Conservation (phyloP, 2,329 filamentous ascomycete species). For the Gnomoniopsis smithogilvyi region DNA sequence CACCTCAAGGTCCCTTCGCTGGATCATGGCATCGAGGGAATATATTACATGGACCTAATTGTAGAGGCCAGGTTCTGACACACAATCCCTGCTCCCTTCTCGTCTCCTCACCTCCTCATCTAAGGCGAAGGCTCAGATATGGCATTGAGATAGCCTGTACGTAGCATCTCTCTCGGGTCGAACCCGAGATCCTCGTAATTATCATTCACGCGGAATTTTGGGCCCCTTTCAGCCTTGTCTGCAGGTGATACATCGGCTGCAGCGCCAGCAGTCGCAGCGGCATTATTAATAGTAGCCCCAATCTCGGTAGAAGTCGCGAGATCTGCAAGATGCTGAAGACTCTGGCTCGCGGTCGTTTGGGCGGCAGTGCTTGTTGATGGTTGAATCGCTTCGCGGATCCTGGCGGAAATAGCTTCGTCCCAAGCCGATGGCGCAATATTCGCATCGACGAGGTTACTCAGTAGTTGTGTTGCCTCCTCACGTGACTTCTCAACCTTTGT, state of each 20-base stretch:
- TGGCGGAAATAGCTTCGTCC: conserved; percentile 53
- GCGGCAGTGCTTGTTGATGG: conserved; percentile 34
- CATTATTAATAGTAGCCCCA: conserved; percentile 22
- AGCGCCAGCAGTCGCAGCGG: conserved; percentile 18
- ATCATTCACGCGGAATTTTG: conserved; percentile 19
- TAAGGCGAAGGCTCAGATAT: conserved; percentile 10
- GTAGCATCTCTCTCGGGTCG: conserved; percentile 35
- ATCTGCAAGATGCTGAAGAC: conserved; percentile 61
- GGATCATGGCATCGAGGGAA: neutral
- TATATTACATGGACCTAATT: neutral
- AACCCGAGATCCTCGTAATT: conserved; percentile 42
- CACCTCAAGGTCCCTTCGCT: too few species aligned
- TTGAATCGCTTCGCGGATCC: conserved; percentile 43
- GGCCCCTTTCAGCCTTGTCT: neutral
- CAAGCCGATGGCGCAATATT: conserved; percentile 49
- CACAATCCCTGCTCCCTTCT: neutral
- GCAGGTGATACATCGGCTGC: neutral
- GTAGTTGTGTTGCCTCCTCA: conserved; percentile 53
- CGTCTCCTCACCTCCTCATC: neutral
- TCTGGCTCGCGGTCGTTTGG: conserved; percentile 44
- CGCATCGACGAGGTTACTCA: conserved; percentile 55
- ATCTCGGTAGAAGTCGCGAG: conserved; percentile 42
- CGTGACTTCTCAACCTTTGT: conserved; percentile 51
- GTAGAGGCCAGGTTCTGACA: neutral
- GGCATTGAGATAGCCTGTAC: conserved; percentile 34